Evolutionary conservation across 2,329 filamentous ascomycete genomes (phyloP), one percentile per base, ranked within the genome.

Genomic region (Xylariomycetidae sp.): DNA sequence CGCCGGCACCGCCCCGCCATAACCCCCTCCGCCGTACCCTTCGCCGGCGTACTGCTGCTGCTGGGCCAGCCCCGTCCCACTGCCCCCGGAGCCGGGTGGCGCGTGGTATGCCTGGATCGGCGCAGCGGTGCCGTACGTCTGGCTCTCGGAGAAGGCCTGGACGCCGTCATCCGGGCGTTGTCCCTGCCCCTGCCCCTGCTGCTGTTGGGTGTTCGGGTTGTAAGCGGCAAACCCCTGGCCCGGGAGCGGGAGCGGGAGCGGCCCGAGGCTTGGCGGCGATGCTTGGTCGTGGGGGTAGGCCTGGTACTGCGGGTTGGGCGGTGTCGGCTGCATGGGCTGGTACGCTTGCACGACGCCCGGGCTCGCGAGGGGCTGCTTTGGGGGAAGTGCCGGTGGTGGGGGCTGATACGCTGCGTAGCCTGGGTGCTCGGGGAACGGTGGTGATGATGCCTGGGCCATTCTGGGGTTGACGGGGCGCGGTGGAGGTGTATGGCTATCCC

Each of bases 361-460:
- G 12, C 42, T 31, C 24, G 24, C n/a, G 7, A 14, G n/a, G n/a
- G n/a, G n/a, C n/a, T n/a, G n/a, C n/a, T n/a, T n/a, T n/a, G n/a
- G n/a, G n/a, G n/a, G n/a, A n/a, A n/a, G n/a, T n/a, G n/a, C n/a
- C n/a, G n/a, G n/a, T n/a, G n/a, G n/a, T n/a, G n/a, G n/a, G n/a
- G n/a, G n/a, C n/a, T n/a, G n/a, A n/a, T n/a, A 25, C 24, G 24
- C 5, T 13, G n/a, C 24, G 6, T 25, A 14, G 12, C 15, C n/a
- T 7, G 6, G 12, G 6, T 6, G 6, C 3, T 46, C 38, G 3
- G 42, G 32, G 6, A 36, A 39, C 35, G 37, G 39, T 8, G 44
- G 43, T 12, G 44, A 45, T 14, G 47, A 43, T 3, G 43, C 40
- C 29, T 44, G 40, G 18, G 14, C n/a, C n/a, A n/a, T n/a, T n/a